Percentiles rank a stretch among this genome's conserved stretches.
Conservation (phyloP, 2,329 filamentous ascomycete species). For the Cordyceps cateniannulata region DNA sequence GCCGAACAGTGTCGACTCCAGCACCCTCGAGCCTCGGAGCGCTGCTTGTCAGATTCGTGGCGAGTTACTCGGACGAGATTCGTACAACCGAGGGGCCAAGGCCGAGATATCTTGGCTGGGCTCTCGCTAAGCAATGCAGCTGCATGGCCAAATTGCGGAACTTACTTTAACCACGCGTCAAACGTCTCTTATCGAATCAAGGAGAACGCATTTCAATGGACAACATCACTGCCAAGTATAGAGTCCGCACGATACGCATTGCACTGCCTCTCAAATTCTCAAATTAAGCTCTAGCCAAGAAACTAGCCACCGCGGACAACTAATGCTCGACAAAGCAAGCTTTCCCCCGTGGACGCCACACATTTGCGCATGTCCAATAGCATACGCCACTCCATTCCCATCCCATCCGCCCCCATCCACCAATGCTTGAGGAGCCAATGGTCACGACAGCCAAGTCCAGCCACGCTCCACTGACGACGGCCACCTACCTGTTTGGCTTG, state of each 20-base stretch:
- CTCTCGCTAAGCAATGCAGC: not conserved
- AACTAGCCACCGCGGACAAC: not conserved
- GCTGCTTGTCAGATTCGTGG: not conserved
- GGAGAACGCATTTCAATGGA: not conserved
- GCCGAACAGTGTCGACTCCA: not conserved
- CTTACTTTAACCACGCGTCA: not conserved
- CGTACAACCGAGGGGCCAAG: not conserved
- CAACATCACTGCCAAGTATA: constrained; percentile 2
- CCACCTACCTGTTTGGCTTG: constrained; percentile 1
- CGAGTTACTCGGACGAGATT: not conserved
- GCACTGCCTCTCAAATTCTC: constrained; percentile 4
- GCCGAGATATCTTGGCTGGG: not conserved
- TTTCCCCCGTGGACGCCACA: not conserved
- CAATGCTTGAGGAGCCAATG: not conserved
- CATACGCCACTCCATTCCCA: not conserved
- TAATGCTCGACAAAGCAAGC: not conserved
- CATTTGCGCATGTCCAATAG: not conserved
- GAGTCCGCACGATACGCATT: not conserved
- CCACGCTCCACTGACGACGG: not conserved
- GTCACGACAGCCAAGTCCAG: not conserved
- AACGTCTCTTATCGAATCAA: not conserved
- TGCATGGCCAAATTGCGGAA: not conserved
- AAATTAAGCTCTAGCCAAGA: constrained; percentile 2
- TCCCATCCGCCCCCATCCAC: not conserved
- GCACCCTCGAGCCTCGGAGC: not conserved